These are phyloP conservation scores for Xylariomycetidae sp. DNA, from an alignment of 2,329 filamentous ascomycete genomes.

Conservation along the genomic window DNA sequence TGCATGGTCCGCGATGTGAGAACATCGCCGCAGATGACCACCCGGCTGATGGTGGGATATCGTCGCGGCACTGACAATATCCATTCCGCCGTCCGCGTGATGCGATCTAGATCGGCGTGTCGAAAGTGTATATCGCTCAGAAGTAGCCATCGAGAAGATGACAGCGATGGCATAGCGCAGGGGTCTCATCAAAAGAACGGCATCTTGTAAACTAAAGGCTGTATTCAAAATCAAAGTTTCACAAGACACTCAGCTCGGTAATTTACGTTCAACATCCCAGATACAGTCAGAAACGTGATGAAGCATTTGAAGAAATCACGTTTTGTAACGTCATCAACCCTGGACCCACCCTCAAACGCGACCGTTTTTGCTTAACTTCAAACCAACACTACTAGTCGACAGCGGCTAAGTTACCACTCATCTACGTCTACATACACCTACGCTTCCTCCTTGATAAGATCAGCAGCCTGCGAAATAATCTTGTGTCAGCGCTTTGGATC, in stretches of 20 bases:
- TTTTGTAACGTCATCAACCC: too few species aligned
- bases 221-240: too few species aligned
- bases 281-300: too few species aligned
- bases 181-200: conserved; percentile 4
- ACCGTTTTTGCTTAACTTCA: too few species aligned
- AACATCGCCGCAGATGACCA: conserved; percentile 29
- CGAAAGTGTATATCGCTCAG: conserved; percentile 30
- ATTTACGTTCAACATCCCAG: too few species aligned
- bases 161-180: conserved; percentile 1
- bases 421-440: too few species aligned
- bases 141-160: conserved; percentile 22
- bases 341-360: too few species aligned
- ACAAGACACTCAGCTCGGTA: too few species aligned
- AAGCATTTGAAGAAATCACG: too few species aligned
- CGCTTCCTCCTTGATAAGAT: conserved; percentile 13
- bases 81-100: conserved; percentile 24
- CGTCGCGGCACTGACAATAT: conserved; percentile 19
- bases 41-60: conserved; percentile 18
- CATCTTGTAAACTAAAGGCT: too few species aligned
- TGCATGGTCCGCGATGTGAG: conserved; percentile 24
- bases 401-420: too few species aligned
- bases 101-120: conserved; percentile 24
- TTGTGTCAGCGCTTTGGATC: not conserved
- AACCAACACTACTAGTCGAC: too few species aligned
- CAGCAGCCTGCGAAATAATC: conserved; percentile 8